Evolutionary conservation across 2,329 filamentous ascomycete species (phyloP), one percentile per base, ranked within the genome.

Genomic region (Penicillium sp.): DNA sequence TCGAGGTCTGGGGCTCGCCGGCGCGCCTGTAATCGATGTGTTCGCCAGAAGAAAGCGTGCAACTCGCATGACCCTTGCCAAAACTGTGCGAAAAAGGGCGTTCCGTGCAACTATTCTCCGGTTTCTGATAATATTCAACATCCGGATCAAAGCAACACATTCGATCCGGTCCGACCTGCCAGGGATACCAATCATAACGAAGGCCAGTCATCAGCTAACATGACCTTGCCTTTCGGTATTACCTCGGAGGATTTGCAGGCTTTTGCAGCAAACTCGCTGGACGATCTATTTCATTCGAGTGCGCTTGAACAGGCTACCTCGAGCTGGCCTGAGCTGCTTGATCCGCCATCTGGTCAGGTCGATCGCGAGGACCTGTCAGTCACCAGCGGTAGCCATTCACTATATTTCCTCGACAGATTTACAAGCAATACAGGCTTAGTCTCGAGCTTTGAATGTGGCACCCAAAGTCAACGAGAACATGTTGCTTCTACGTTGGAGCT

Each of bases 371-470:
- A 35, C 13, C 46, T 49, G 7, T 29, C 42, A 15, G 46, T 27
- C 7, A 25, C 44, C 3, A 45, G 42, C 7, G 32, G 39, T 52
- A 37, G 55, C 46, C 10, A 65, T 60, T 54, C 51, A 7, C 39
- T 62, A 12, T 52, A 56, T 4, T 72, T 72, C 39, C 56, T 72
- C 1, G 60, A 63, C 37, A 61, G 65, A 35, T 71, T 72, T 46
- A 71, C 69, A 12, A 69, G 66, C 47, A 59, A 66, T 23, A 68
- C 65, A 0, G 70, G 70, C 1, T 54, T 72, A 7, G 59, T 69
- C 1, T 52, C 56, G 10, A 70, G 67, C 10, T 72, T 71, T 50
- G 69, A 71, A 27, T 71, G 69, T 27, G 66, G 64, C 3, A 70
- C 67, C 1, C 54, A 63, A 2, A 49, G 56, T 5, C 64, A 71